Base-by-base conservation (phyloP, 106 monocot species). In the Acanthochlamys bracteata region DNA sequence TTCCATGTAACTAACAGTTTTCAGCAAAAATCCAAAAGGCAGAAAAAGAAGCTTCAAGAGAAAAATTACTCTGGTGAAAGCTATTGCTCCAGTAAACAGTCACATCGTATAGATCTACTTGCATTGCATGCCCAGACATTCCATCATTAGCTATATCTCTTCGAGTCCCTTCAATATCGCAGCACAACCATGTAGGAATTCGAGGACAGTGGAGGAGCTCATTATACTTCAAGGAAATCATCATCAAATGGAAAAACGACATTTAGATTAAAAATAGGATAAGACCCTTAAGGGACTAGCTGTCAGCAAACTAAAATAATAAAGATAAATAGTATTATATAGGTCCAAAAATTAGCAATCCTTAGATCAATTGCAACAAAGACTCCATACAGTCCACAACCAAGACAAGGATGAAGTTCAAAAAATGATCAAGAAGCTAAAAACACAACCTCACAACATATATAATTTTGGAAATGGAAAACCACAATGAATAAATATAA, bases 181-280 rank as follows among this genome's bases (percentile, higher is more conserved):
- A 88, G 64, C 40, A 65, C 70, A 90, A 74, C 84, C 84, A 80
- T 57, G 85, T 64, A 46, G 90, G 84, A 78, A 90, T 72, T 71
- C 74, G 74, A 74, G 66, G 78, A 57, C 27, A 63, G 58, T 54
- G 11, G 47, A 26, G 72, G 61, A 89, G 64, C 67, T 79, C 86
- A 73, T 94, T 94, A 66, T 73, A 73, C 95, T 93, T 64, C 24
- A 77, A 52, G 45, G 47, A 69, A 53, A 41, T 25, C 7, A 43
- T 7, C 10, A 13, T 13, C 12, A 20, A 60, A 24, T 59, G 0
- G 19, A 71, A 59, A 65, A 6, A 42, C 68, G 46, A 61, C 39
- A 25, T n/a, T 8, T 58, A 6, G n/a, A n/a, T 6, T 54, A 10
- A 54, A 11, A 54, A 17, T 16, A 54, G 45, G 45, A 46, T 14